Evolutionary conservation across 1,139 yeast genomes (phyloP), one percentile per base, ranked within the genome.

Genomic region (Sugiyamaella novakii): DNA sequence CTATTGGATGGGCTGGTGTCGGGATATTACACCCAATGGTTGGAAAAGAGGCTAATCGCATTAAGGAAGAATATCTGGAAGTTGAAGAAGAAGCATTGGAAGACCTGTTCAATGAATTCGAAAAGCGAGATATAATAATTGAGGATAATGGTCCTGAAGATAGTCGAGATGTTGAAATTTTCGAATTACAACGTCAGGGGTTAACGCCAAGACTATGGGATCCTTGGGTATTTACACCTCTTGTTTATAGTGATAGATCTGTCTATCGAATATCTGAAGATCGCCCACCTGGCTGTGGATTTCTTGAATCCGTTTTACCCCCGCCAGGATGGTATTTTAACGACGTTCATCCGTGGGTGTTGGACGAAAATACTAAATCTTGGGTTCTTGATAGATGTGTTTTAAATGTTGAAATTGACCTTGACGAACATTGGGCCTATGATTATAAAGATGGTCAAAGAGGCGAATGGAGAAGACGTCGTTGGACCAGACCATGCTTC

Each of bases 291-390:
- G 95, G 95, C 0, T 81, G 81, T 0, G 68, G 74, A 24, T 70
- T 71, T 28, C 61, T 89, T 28, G 71, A 74, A 1, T 80, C 80
- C 29, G 79, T 89, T 0, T 62, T 65, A 28, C 83, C 95, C 0
- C 95, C 96, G 0, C 67, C 68, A 11, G 84, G 81, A 11, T 89
- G 97, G 97, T 74, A 74, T 53, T 89, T 83, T 65, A 60, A 56
- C 10, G 84, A 79, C 51, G 70, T 68, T 22, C 80, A 79, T 31
- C 73, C 73, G n/a, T 89, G 97, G 97, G 68, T 68, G 41, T 70
- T 83, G 8, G 96, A 87, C 60, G 58, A 62, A 8, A 62, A 77
- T 22, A 81, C 86, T 0, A 59, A 58, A 1, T 59, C 61, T 1
- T 87, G 94, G 82, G 72, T 82, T 3, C 54, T 60, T 0, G 78